Evolutionary conservation across 805 yeast genomes (phyloP), one percentile per base, ranked within the genome.

Genomic region (Kuraishia hungarica): DNA sequence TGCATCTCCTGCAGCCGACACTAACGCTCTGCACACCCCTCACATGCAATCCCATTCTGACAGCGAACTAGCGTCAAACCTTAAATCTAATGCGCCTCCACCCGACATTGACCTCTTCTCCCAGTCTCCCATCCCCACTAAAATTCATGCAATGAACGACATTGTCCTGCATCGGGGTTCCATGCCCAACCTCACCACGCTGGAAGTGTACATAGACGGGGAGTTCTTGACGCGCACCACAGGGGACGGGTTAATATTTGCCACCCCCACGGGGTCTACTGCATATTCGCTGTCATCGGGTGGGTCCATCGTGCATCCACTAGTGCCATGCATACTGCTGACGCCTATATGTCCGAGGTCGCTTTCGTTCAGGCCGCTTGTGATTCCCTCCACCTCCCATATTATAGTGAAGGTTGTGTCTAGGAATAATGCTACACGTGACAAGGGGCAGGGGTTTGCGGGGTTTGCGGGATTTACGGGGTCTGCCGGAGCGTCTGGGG

Each of bases 241-340:
- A 0, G 97, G 96, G 1, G 98, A 93, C 69, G 98, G 98, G 46
- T 78, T 92, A 8, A 81, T 84, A 4, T 76, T 90, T 51, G 79
- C 94, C 2, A 88, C 97, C 0, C 98, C 98, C 19, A 92, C 97
- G 0, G 98, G 98, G 0, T 89, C 96, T 10, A 92, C 97, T 0
- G 97, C 97, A 0, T 92, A 92, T 65, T 88, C 96, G 0, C 72
- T 92, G 53, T 81, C 89, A 28, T 82, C 96, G 0, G 97, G 98
- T 15, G 98, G 98, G 1, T 83, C 96, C 15, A 92, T 92, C 57
- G 93, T 89, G 1, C 96, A 92, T 60, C 97, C 98, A 0, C 71
- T 84, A 53, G 96, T 92, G 8, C 86, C 90, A 17, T 86, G 94
- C 57, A 84, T 89, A 11, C 71, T 92, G 51, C 68, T 92, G 35